Percentiles rank a stretch among this genome's conserved stretches.
Evolutionary conservation across 306 rosid species (phyloP).

Genomic region (Acacia acuminata): DNA sequence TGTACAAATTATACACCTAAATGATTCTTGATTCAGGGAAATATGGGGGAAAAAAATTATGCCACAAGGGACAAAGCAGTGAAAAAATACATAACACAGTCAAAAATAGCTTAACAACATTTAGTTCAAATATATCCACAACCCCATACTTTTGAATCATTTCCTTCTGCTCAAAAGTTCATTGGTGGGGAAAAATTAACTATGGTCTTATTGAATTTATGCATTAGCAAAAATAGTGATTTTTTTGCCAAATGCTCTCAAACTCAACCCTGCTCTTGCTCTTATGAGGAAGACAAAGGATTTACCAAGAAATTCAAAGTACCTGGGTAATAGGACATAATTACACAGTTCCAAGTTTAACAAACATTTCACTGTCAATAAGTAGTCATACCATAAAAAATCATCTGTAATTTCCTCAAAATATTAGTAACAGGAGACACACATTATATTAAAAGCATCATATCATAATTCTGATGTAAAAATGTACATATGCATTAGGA

Average conservation of each 20-base stretch:
- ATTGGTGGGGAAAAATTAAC: neutral
- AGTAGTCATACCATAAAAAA: neutral
- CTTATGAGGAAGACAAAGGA: neutral
- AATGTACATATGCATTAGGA: neutral
- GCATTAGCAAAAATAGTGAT: neutral
- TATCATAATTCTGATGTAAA: neutral
- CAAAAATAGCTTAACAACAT: neutral
- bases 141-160: conserved; percentile 1
- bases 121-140: neutral
- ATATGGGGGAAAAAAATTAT: conserved; percentile 11
- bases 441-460: neutral
- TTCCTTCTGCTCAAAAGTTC: neutral
- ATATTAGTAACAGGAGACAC: neutral
- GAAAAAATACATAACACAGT: neutral
- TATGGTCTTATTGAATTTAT: neutral
- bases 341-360: neutral
- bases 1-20: conserved; percentile 6
- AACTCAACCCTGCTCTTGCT: neutral
- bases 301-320: neutral
- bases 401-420: neutral
- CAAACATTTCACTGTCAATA: neutral
- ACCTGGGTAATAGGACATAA: neutral
- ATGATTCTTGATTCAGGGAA: conserved; percentile 5
- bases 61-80: conserved; percentile 1
- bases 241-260: neutral